Conservation (phyloP, 768 basidiomycete species). For the Cyathus striatus region DNA sequence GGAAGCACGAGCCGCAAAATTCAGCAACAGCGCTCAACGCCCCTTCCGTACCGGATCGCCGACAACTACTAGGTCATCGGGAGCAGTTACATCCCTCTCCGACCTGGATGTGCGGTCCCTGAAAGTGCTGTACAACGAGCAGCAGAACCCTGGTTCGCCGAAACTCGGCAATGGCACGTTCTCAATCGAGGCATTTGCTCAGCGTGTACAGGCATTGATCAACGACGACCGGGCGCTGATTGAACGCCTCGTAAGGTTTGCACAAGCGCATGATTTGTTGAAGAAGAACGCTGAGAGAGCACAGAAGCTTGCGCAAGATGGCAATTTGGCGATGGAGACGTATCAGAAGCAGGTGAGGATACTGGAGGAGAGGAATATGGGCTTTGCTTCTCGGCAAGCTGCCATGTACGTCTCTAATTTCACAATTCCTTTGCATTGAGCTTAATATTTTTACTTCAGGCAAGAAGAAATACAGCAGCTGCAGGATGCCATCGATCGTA, state of each 20-base stretch:
- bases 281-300: conserved; percentile 92
- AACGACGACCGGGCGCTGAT: conserved; percentile 81
- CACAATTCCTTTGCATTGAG: conserved; percentile 4
- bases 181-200: conserved; percentile 70
- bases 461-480: conserved; percentile 62
- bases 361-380: conserved; percentile 70
- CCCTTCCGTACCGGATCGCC: conserved; percentile 47
- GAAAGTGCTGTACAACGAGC: conserved; percentile 67
- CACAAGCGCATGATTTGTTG: conserved; percentile 83
- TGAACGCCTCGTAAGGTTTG: conserved; percentile 78
- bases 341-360: conserved; percentile 85
- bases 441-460: conserved; percentile 28
- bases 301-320: conserved; percentile 86
- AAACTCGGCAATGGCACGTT: conserved; percentile 36
- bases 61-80: conserved; percentile 14
- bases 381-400: conserved; percentile 45
- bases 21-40: conserved; percentile 32
- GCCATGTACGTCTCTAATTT: conserved; percentile 42
- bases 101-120: conserved; percentile 85
- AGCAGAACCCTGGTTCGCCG: conserved; percentile 16
- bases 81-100: conserved; percentile 51
- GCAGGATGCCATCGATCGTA: conserved; percentile 55
- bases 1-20: conserved; percentile 70
- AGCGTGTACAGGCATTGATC: conserved; percentile 75
- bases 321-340: conserved; percentile 72